Base-by-base conservation (phyloP, 2,329 filamentous ascomycete genomes). In the Hypoxylon sp. region DNA sequence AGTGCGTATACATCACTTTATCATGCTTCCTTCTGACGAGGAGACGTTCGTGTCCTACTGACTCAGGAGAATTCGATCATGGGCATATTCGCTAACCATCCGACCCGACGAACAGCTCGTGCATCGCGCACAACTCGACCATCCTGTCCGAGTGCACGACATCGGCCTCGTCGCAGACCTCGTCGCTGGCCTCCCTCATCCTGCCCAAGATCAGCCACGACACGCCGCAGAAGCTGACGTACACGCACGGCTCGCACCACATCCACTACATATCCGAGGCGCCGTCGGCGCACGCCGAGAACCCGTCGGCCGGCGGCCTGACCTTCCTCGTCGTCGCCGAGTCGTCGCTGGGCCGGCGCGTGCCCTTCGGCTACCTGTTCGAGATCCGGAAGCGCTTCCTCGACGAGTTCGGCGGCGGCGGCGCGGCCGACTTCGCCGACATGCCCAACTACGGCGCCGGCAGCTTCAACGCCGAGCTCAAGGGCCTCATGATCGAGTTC, bases 251-350 rank as follows among this genome's bases (percentile, higher is more conserved):
- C 77, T 82, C 88, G 58, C 88, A 96, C 75, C 92, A 95, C 81
- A 95, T 98, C 75, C 94, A 99, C 83, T 97, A 96, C 81, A 90
- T 98, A 72, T 86, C 93, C 70, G 90, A 95, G 72, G 87, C 92
- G 0, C 88, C 92, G 8, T 88, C 87, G 2, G 84, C 84, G 68
- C 84, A 88, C 70, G 79, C 79, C 54, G 71, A 67, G 69, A 79
- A 76, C 68, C 81, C 81, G 46, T 85, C 87, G 6, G 87, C 90
- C 47, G 91, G 91, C 49, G 91, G 92, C 1, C 84, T 99, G 33
- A 97, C 92, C 42, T 99, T 95, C 77, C 85, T 99, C 45, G 92
- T 97, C 58, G 87, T 99, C 61, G 90, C 93, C 45, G 89, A 92
- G 66, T 84, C 88, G 58, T 84, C 87, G 38, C 86, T 96, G 50